Conservation (phyloP, 2,329 filamentous ascomycete genomes). For the Hymenoscyphus scutula region DNA sequence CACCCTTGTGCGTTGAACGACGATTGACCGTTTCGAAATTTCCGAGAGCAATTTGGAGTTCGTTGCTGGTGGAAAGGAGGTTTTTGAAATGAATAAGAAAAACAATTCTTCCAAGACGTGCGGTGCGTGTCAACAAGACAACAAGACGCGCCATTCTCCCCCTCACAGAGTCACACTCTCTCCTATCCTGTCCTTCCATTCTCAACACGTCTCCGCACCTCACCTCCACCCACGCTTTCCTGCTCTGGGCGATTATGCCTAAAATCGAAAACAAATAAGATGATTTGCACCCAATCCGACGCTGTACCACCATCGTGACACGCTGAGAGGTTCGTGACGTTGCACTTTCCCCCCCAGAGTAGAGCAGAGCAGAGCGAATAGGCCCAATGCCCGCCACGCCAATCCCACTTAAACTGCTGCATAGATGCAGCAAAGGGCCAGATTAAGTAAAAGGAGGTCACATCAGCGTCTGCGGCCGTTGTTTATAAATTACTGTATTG, state of each 20-base stretch:
- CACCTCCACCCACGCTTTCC: neutral
- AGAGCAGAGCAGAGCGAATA: slow-evolving; percentile 1
- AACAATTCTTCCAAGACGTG: neutral
- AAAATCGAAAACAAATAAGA: slow-evolving; percentile 6
- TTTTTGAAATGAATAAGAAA: neutral
- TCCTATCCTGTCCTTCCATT: neutral
- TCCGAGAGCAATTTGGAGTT: neutral
- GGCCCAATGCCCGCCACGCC: neutral
- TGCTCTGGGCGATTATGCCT: slow-evolving; percentile 6
- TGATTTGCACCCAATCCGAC: slow-evolving; percentile 1
- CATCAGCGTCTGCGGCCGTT: slow-evolving; percentile 5
- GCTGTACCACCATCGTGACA: neutral
- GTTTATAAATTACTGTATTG: too few relatives aligned
- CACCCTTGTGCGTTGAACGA: neutral
- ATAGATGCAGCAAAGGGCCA: neutral
- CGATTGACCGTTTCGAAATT: neutral
- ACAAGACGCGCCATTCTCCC: neutral
- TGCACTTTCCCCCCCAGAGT: neutral
- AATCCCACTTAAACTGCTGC: neutral
- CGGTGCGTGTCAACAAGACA: neutral
- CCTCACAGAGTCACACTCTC: too few relatives aligned
- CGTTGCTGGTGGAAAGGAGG: neutral
- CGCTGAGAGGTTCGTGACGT: slow-evolving; percentile 1
- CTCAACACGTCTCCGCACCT: neutral
- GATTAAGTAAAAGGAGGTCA: neutral